These are phyloP conservation scores for Xylariales sp. DNA, from an alignment of 2,329 filamentous ascomycete species.

Conservation along the genomic window DNA sequence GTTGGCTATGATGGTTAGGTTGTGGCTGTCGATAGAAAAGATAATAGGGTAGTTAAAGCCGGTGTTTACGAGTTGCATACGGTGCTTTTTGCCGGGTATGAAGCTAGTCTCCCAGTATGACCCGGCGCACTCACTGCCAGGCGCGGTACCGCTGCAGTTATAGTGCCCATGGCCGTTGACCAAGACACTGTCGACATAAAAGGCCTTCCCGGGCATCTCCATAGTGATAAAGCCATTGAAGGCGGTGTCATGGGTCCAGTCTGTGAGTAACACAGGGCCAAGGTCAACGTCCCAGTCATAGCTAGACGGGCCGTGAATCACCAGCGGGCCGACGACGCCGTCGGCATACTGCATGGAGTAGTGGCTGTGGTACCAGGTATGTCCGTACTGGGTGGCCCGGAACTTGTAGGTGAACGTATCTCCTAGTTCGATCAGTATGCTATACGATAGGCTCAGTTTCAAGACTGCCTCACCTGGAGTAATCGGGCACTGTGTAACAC, in stretches of 20 bases:
- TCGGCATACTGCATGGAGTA: neutral
- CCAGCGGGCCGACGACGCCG: neutral
- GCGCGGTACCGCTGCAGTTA: neutral
- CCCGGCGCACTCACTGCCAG: neutral
- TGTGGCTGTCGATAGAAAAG: neutral
- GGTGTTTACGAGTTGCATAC: neutral
- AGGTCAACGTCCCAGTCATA: neutral
- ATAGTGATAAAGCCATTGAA: neutral
- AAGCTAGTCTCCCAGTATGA: neutral
- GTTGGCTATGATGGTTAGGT: neutral
- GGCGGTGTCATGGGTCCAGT: neutral
- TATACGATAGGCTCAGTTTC: no score
- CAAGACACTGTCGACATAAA: no score
- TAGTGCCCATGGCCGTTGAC: neutral
- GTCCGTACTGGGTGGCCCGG: slow-evolving; percentile 30
- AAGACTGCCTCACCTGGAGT: no score
- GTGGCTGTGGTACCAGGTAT: slow-evolving; percentile 21
- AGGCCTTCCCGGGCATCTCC: no score
- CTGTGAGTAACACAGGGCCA: neutral
- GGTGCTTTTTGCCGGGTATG: neutral
- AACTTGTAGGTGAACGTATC: slow-evolving; percentile 27
- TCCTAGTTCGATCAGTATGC: slow-evolving; percentile 24
- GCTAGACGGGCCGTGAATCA: neutral
- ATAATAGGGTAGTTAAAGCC: neutral
- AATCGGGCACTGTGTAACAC: slow-evolving; percentile 38